Conservation (phyloP, 148 eudicot genomes). For the Beta vulgaris region DNA sequence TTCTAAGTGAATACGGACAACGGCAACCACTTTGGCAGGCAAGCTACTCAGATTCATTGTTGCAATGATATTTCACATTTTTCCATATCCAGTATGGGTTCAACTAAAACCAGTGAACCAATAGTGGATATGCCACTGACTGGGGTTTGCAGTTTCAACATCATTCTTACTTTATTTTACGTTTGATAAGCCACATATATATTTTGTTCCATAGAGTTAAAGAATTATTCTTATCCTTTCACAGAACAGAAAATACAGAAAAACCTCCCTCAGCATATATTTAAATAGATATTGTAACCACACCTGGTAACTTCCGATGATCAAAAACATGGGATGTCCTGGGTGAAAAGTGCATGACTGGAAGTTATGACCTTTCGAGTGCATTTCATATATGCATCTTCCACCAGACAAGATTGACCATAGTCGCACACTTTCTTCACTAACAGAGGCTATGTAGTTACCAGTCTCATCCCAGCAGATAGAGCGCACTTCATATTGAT, state of each 20-base stretch:
- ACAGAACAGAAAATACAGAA: background rate
- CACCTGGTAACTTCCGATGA: conserved; percentile 52
- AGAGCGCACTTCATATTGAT: conserved; percentile 38
- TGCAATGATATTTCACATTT: too few relatives aligned
- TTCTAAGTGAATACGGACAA: too few relatives aligned
- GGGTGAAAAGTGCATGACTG: conserved; percentile 56
- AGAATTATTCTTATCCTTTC: background rate
- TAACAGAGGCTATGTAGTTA: conserved; percentile 41
- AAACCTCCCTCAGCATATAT: background rate
- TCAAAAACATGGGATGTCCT: conserved; percentile 25
- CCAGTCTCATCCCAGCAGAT: conserved; percentile 55
- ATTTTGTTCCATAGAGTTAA: background rate
- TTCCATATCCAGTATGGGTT: too few relatives aligned
- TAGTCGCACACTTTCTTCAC: conserved; percentile 45
- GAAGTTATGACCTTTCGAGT: conserved; percentile 35
- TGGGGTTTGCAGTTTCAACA: background rate
- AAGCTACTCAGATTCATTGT: too few relatives aligned
- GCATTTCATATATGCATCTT: conserved; percentile 36
- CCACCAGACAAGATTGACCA: conserved; percentile 40
- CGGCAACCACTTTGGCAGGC: too few relatives aligned
- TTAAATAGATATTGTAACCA: background rate
- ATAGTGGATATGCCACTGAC: too few relatives aligned
- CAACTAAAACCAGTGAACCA: too few relatives aligned
- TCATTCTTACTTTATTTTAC: too few relatives aligned
- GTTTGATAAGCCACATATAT: background rate